These are phyloP conservation scores for Claviceps pusilla DNA, from an alignment of 2,329 filamentous ascomycete genomes.

Conservation along the genomic window DNA sequence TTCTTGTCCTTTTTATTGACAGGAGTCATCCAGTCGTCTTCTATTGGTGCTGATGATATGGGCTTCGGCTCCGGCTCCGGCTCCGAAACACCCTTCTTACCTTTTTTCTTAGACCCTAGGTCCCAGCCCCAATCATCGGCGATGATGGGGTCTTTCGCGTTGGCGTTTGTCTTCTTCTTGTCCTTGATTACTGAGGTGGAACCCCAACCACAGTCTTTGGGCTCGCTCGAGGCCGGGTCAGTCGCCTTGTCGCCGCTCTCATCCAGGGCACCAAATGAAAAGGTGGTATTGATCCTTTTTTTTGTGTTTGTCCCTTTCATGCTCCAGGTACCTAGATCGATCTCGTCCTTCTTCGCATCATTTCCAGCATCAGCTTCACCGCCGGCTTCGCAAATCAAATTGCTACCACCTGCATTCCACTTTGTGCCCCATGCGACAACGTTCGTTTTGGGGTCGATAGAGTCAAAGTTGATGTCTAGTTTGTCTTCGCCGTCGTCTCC, in stretches of 20 bases:
- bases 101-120: constrained; percentile 27
- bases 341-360: constrained; percentile 26
- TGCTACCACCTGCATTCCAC: constrained; percentile 39
- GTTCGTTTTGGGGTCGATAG: constrained; percentile 26
- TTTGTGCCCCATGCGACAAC: constrained; percentile 47
- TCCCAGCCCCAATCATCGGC: constrained; percentile 21
- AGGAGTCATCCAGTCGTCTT: constrained; percentile 13
- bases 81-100: constrained; percentile 14
- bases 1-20: constrained; percentile 16
- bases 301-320: constrained; percentile 33
- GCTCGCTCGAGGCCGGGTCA: constrained; percentile 16
- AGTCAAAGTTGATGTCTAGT: constrained; percentile 39
- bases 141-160: constrained; percentile 11
- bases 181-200: constrained; percentile 17
- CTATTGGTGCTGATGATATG: constrained; percentile 9
- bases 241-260: constrained; percentile 24
- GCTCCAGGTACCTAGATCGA: constrained; percentile 35
- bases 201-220: constrained; percentile 19
- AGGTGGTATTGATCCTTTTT: constrained; percentile 30
- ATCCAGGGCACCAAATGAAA: constrained; percentile 34
- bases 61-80: constrained; percentile 9
- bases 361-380: constrained; percentile 14
- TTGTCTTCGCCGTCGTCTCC: constrained; percentile 42
- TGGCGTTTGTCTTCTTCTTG: constrained; percentile 22
- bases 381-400: constrained; percentile 25